Evolutionary conservation across 2,329 filamentous ascomycete genomes (phyloP).

Genomic region (Capronia epimyces): DNA sequence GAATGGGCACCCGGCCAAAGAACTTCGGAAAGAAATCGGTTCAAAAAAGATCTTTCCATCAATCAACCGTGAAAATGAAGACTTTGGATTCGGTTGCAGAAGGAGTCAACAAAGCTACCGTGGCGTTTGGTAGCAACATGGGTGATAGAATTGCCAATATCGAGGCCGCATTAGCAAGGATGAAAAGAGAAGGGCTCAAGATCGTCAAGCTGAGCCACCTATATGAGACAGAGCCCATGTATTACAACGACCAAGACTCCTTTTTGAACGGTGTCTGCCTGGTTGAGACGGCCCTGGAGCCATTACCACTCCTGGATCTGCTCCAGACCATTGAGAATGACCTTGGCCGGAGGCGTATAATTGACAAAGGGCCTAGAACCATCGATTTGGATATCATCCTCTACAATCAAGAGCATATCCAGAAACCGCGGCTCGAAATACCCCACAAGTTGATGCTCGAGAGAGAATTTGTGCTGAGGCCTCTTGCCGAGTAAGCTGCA

Average conservation of each 20-base stretch:
- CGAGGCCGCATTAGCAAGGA: slow-evolving; percentile 71
- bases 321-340: slow-evolving; percentile 77
- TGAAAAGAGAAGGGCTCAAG: slow-evolving; percentile 66
- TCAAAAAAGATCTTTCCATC: background rate
- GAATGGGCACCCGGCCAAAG: background rate
- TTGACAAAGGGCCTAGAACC: slow-evolving; percentile 90
- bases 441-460: slow-evolving; percentile 83
- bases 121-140: slow-evolving; percentile 89
- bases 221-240: slow-evolving; percentile 97
- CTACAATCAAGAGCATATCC: slow-evolving; percentile 63
- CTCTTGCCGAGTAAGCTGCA: slow-evolving; percentile 62
- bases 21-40: background rate
- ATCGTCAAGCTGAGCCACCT: slow-evolving; percentile 77
- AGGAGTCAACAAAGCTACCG: slow-evolving; percentile 53
- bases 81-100: background rate
- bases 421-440: slow-evolving; percentile 69
- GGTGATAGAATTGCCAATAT: slow-evolving; percentile 79
- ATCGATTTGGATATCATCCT: slow-evolving; percentile 92
- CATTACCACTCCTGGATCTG: slow-evolving; percentile 68
- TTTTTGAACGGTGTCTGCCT: slow-evolving; percentile 80
- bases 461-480: slow-evolving; percentile 86
- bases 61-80: slow-evolving; percentile 7
- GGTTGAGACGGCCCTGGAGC: slow-evolving; percentile 74
- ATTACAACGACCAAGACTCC: slow-evolving; percentile 77
- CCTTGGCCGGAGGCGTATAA: slow-evolving; percentile 73